Conservation (phyloP, 192 early-diverging fungal species). For the Fimicolochytrium jonesii region DNA sequence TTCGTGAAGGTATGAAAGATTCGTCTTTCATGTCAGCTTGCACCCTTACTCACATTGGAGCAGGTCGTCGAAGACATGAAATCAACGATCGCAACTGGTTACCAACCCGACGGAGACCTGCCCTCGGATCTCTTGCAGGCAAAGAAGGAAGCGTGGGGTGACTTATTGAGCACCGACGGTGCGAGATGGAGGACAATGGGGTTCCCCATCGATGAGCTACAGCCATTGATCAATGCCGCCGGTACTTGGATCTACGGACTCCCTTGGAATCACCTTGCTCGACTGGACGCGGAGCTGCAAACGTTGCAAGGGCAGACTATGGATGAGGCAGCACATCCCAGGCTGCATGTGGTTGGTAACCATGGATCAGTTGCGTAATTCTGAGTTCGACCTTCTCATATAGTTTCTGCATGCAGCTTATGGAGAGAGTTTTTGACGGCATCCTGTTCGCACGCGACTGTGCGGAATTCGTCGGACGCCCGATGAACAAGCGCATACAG, state of each 20-base stretch:
- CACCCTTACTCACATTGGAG: neutral
- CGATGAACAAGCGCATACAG: neutral
- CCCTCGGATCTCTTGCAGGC: neutral
- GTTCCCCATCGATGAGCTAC: slow-evolving; percentile 16
- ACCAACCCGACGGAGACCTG: slow-evolving; percentile 1
- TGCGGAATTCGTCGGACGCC: slow-evolving; percentile 1
- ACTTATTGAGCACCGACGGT: neutral
- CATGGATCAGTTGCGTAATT: neutral
- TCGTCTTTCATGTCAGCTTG: neutral
- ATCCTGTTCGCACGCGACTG: slow-evolving; percentile 15
- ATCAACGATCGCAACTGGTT: neutral
- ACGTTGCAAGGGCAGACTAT: neutral
- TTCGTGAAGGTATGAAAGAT: slow-evolving; percentile 6
- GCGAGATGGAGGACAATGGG: slow-evolving; percentile 15
- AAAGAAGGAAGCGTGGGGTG: slow-evolving; percentile 6
- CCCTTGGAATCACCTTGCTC: slow-evolving; percentile 10
- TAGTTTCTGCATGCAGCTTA: neutral
- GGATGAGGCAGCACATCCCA: neutral
- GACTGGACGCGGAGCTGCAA: slow-evolving; percentile 2
- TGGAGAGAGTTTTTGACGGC: slow-evolving; percentile 1
- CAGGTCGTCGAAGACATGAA: slow-evolving; percentile 26
- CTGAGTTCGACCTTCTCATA: neutral
- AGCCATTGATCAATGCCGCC: neutral
- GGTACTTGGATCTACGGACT: slow-evolving; percentile 14
- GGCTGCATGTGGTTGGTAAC: neutral